Evolutionary conservation across 163 green algal genomes (phyloP).

Genomic region (Chlamydomonas reinhardtii): DNA sequence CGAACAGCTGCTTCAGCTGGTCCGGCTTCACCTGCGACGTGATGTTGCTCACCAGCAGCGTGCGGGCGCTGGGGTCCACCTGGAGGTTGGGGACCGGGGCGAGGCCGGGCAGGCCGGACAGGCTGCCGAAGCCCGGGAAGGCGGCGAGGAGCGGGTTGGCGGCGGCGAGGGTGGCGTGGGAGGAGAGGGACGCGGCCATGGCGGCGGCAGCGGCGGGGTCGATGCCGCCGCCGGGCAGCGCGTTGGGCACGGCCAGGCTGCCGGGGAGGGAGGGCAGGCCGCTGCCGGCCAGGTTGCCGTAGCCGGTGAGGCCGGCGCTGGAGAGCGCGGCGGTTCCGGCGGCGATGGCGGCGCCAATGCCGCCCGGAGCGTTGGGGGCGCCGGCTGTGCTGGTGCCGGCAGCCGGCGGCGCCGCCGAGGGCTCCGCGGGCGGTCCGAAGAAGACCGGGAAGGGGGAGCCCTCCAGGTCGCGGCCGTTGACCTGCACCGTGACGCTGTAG

Average conservation of each 20-base stretch:
- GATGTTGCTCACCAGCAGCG: constrained; percentile 55
- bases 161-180: constrained; percentile 4
- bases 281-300: not conserved
- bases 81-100: too few relatives aligned
- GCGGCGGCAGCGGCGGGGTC: constrained; percentile 52
- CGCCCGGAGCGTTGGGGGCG: not conserved
- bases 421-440: constrained; percentile 76
- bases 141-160: not conserved
- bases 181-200: constrained; percentile 32
- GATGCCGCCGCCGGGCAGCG: constrained; percentile 24
- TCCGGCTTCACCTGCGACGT: constrained; percentile 41
- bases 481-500: constrained; percentile 85
- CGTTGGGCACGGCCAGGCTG: constrained; percentile 9
- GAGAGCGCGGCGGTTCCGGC: not conserved
- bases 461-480: constrained; percentile 82
- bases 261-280: not conserved
- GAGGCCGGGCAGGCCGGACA: constrained; percentile 26
- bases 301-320: not conserved
- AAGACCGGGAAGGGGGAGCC: constrained; percentile 91
- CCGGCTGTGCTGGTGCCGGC: constrained; percentile 13
- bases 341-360: not conserved
- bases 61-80: constrained; percentile 55
- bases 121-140: constrained; percentile 1
- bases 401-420: constrained; percentile 26
- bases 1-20: constrained; percentile 73